Evolutionary conservation across 441 rosid genomes (phyloP), one percentile per base, ranked within the genome.

Genomic region (Flueggea neowawraea): DNA sequence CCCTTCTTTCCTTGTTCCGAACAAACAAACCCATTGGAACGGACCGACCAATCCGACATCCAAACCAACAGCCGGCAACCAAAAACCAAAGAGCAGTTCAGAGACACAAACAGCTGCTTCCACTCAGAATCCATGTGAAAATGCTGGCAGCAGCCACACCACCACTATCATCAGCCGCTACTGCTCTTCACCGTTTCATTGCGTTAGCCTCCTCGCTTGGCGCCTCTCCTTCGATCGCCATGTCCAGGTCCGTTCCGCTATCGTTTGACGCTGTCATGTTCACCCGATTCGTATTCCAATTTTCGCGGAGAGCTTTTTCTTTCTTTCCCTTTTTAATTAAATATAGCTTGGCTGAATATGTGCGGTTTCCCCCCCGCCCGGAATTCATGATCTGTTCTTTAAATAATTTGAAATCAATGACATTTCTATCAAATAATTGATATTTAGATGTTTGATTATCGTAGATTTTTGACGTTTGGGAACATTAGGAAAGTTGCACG

Each of bases 401-500:
- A 55, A n/a, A n/a, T n/a, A n/a, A n/a, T n/a, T n/a, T n/a, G n/a
- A n/a, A n/a, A 4, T 47, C 9, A 8, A 32, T n/a, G n/a, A n/a
- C n/a, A n/a, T n/a, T n/a, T 11, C 16, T 66, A 13, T 48, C 31
- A 54, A 47, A 8, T 6, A 60, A 16, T 16, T 54, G 49, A 16
- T 28, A 22, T 58, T 16, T 57, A 31, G 62, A 43, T 70, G 52
- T 71, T 66, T 52, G 49, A 57, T 43, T 14, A 16, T 49, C 79
- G 88, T 87, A 92, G 98, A 55, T 66, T 78, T 81, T 70, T 95
- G 82, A 70, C 65, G 16, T 61, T 74, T 72, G 78, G 68, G 52
- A 77, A 71, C 41, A 45, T 84, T 67, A 78, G 72, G 64, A 82
- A 80, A 73, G 77, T 63, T 61, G 79, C 50, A 5, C 61, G 66